Base-by-base conservation (phyloP, 2,329 filamentous ascomycete species). In the Mariannaea sp. region DNA sequence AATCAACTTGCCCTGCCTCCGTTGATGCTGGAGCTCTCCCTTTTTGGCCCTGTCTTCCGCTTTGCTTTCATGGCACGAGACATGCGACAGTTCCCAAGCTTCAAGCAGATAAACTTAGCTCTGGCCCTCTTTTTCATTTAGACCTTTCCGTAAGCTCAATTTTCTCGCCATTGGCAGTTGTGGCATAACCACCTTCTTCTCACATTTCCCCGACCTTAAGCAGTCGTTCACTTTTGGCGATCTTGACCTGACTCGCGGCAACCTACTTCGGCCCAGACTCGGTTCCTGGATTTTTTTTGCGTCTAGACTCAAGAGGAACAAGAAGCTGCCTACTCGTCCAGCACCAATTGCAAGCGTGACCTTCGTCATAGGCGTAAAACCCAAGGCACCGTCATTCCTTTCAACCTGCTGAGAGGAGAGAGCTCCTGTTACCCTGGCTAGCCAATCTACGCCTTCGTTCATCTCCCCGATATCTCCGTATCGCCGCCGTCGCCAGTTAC, bases 61-160 rank as follows among this genome's bases (percentile, higher is more conserved):
- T 8, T 60, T 64, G 64, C 54, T 70, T n/a, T 63, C 62, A 63
- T 75, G 74, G 73, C 71, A 75, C 72, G 71, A 75, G 71, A 72
- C 69, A 70, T 63, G 69, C 72, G 71, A 68, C 70, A 62, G 69
- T 67, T 64, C 64, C 73, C 68, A 65, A 67, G 63, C 65, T 72
- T 68, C 66, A 67, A 67, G 66, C 70, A 69, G 69, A 71, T 67
- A 67, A 68, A 58, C 44, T 56, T 52, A 52, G 57, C 55, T 55
- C 57, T 56, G 54, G n/a, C n/a, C 45, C 39, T 56, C 55, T 47
- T 53, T 53, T 43, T 30, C 10, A 35, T 36, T 16, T 52, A 38
- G 20, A 42, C 22, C 26, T 49, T 16, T 32, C 35, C 4, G 13
- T 29, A 24, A 19, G 33, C 40, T 49, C 36, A 32, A 45, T 36